Base-by-base conservation (phyloP, 2,329 filamentous ascomycete species). In the Colletotrichum coccodes region DNA sequence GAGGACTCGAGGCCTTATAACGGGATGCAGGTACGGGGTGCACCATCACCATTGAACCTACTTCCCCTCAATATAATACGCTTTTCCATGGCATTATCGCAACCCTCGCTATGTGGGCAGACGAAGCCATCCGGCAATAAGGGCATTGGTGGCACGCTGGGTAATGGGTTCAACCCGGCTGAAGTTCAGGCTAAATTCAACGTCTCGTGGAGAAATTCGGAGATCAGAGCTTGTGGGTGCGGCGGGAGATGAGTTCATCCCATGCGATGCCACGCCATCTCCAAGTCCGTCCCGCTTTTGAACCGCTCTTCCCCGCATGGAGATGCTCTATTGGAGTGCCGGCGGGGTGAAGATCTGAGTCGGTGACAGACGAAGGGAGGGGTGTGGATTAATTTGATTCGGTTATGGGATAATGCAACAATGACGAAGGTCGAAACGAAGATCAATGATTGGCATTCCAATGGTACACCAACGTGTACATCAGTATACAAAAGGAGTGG, bases 111-210 rank as follows among this genome's bases (percentile, higher is more conserved):
- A 32, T 63, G 59, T 63, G 34, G 42, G 40, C 23, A 42, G 54
- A 44, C 28, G 28, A 63, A 26, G 53, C 21, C 46, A 50, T 66
- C 61, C 66, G 61, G 66, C 49, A 66, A 60, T 47, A 49, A 54
- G 61, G 54, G n/a, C 60, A 69, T 18, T 38, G 38, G 21, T 60
- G 61, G 28, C 16, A 23, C 21, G 54, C 28, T 30, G 62, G 47
- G n/a, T 30, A 44, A 44, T 38, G 40, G 56, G 23, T 50, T 66
- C 54, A 50, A 40, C 50, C 54, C 53, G 42, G 56, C 21, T 36
- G 34, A 60, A 65, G 40, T 68, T 68, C 66, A 68, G 66, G 66
- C 66, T 68, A 68, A 68, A 68, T 68, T 47, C 61, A 50, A 44
- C 14, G 32, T 16, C 42, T 38, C 52, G 30, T 53, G 61, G 49